Percentiles rank a stretch among this genome's conserved stretches.
phyloP scores from a whole-genome alignment of 768 basidiomycete species.

The Macrolepiota fuliginosa region DNA sequence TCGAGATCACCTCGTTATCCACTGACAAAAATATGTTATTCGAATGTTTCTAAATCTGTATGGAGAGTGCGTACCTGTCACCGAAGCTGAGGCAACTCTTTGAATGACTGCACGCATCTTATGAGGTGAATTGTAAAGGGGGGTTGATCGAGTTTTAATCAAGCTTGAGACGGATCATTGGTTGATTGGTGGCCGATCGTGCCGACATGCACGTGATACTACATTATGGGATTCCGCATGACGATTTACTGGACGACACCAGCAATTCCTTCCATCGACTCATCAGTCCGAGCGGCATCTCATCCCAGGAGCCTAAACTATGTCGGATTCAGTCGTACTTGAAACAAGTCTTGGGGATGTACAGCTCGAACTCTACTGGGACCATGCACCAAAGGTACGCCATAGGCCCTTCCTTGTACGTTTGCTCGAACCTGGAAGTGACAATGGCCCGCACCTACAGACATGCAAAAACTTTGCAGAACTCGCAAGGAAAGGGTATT shows the following conservation, averaged over 20 bases:
- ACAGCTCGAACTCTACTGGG: conserved; percentile 88
- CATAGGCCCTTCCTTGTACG: neutral
- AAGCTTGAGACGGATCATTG: neutral
- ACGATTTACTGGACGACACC: neutral
- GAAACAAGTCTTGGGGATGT: conserved; percentile 87
- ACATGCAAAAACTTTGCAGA: conserved; percentile 96
- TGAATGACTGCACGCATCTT: conserved; percentile 86
- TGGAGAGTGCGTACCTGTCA: conserved; percentile 51
- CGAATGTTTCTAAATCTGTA: neutral
- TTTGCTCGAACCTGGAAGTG: conserved; percentile 10
- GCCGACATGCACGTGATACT: neutral
- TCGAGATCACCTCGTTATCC: conserved; percentile 73
- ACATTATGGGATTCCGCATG: neutral
- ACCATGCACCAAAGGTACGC: conserved; percentile 74
- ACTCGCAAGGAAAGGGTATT: conserved; percentile 88
- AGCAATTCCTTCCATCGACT: neutral
- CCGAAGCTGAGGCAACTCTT: conserved; percentile 81
- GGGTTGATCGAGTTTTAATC: neutral
- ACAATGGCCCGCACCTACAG: conserved; percentile 37
- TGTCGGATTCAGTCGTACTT: conserved; percentile 61
- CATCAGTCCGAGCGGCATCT: neutral
- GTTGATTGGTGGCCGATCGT: too few species aligned
- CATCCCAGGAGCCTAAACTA: neutral
- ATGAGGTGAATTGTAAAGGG: neutral
- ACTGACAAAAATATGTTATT: conserved; percentile 42